Conservation (phyloP, 345 rosid species). For the Citrus reticulata region DNA sequence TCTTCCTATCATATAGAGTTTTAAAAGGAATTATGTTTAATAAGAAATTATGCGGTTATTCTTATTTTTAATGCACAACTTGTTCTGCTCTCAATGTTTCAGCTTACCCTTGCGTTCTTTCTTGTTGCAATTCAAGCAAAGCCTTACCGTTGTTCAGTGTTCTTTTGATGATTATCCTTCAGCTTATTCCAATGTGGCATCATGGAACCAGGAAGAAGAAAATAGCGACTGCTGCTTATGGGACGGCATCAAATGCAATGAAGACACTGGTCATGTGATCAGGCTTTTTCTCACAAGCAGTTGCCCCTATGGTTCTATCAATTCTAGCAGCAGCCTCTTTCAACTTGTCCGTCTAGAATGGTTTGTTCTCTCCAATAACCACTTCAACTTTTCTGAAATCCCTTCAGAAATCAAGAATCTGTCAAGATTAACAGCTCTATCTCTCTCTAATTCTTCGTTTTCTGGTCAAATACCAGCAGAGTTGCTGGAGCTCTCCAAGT, state of each 20-base stretch:
- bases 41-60: not conserved
- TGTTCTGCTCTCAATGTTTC: not conserved
- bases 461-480: conserved; percentile 1
- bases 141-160: not conserved
- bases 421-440: not conserved
- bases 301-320: not conserved
- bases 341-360: conserved; percentile 2
- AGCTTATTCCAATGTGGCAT: not conserved
- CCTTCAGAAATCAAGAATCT: not conserved
- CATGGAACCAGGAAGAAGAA: not conserved
- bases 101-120: not conserved
- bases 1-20: too few species aligned
- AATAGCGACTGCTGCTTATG: conserved; percentile 24
- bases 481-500: not conserved
- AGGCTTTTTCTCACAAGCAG: not conserved
- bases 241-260: conserved; percentile 14
- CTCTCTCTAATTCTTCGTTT: not conserved
- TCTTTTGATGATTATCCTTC: not conserved
- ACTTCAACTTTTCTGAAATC: not conserved
- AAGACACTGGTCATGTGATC: conserved; percentile 4
- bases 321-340: not conserved
- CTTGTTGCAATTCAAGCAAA: conserved; percentile 18
- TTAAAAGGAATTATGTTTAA: too few species aligned
- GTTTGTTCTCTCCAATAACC: not conserved
- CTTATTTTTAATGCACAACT: not conserved